Evolutionary conservation across 2,329 filamentous ascomycete genomes (phyloP).

Genomic region (Arthrinium puccinioides): DNA sequence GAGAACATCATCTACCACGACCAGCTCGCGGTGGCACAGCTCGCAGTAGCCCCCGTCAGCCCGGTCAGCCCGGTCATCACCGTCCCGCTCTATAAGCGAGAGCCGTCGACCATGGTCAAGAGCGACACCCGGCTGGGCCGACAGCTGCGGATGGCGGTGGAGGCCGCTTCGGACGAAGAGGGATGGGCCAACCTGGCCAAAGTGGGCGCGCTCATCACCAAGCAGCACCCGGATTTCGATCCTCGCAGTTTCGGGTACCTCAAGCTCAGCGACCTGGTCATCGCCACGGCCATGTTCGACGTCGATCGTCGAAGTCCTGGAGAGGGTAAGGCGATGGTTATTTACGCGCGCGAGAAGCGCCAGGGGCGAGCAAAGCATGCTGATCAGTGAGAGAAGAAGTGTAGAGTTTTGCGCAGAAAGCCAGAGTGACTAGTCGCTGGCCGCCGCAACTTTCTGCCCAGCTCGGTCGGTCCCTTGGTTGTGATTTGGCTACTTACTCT

Average conservation of each 20-base stretch:
- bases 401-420: too few species aligned
- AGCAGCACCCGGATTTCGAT: slow-evolving; percentile 1
- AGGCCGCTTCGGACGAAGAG: background rate
- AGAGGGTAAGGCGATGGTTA: background rate
- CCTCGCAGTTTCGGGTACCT: background rate
- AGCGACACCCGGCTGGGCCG: background rate
- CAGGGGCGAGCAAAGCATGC: too few species aligned
- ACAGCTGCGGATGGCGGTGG: background rate
- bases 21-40: background rate
- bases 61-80: too few species aligned
- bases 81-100: too few species aligned
- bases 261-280: slow-evolving; percentile 1
- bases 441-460: too few species aligned
- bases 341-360: background rate
- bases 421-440: too few species aligned
- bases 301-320: background rate
- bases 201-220: background rate
- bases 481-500: too few species aligned
- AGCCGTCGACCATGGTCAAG: background rate
- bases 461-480: too few species aligned
- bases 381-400: too few species aligned
- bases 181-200: slow-evolving; percentile 1
- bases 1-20: background rate
- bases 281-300: slow-evolving; percentile 1
- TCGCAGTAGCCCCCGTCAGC: too few species aligned